Evolutionary conservation across 1,284 basidiomycete genomes (phyloP).

Genomic region (Microbotryum intermedium): DNA sequence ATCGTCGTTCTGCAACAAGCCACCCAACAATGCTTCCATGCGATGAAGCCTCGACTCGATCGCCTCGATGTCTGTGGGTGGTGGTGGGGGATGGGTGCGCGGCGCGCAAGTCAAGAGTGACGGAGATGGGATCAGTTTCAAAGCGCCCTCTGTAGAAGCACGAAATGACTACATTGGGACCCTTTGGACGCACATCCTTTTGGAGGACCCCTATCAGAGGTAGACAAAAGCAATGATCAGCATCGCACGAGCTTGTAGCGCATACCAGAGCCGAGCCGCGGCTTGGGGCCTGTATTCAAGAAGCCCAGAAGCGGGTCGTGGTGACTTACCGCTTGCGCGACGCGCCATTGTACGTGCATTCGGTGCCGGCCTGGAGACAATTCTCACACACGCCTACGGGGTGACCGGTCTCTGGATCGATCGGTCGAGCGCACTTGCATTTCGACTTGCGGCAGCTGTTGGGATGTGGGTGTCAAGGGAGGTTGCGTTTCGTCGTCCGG

Average conservation of each 20-base stretch:
- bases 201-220: slow-evolving; percentile 21
- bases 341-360: slow-evolving; percentile 72
- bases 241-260: not conserved
- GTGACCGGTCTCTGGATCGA: slow-evolving; percentile 37
- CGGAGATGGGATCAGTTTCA: not conserved
- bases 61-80: slow-evolving; percentile 78
- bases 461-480: slow-evolving; percentile 44
- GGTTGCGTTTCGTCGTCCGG: not conserved
- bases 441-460: slow-evolving; percentile 74
- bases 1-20: slow-evolving; percentile 57
- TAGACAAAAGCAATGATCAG: not conserved
- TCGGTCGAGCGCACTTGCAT: slow-evolving; percentile 59
- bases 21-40: slow-evolving; percentile 69
- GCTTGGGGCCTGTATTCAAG: not conserved
- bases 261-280: no score
- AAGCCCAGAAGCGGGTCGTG: no score
- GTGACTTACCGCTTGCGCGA: slow-evolving; percentile 52
- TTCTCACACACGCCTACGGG: slow-evolving; percentile 30
- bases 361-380: slow-evolving; percentile 38
- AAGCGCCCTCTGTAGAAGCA: not conserved
- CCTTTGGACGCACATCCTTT: slow-evolving; percentile 20
- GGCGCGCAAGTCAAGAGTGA: slow-evolving; percentile 45
- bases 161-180: no score
- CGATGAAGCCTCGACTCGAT: slow-evolving; percentile 79
- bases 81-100: no score